Evolutionary conservation across 805 yeast genomes (phyloP), one percentile per base, ranked within the genome.

Genomic region (Wickerhamomyces strasburgensis): DNA sequence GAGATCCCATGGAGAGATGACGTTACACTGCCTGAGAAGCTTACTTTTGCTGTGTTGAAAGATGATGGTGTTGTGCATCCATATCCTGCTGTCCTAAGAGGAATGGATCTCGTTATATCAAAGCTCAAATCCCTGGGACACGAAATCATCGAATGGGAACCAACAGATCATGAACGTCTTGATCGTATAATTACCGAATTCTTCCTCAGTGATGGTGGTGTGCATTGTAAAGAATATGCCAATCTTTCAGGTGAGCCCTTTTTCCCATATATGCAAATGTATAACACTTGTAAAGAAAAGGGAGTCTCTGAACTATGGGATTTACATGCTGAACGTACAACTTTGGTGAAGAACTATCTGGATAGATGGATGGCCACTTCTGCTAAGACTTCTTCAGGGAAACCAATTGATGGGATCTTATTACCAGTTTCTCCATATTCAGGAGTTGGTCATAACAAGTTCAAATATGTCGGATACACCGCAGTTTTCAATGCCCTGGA

Each of bases 401-500:
- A 50, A 28, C 66, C 68, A 19, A 65, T 75, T 23, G 80, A 75
- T 51, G 73, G 64, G 5, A 61, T 75, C 14, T 54, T 73, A 26
- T 55, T 65, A 48, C 77, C 78, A 16, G 48, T 37, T 10, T 31
- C 46, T 13, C 52, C 52, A 56, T 61, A 27, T 40, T 59, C 65
- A 23, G 67, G 65, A 39, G 71, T 71, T 6, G 51, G 35, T 14
- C 35, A 40, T 24, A 46, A 45, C 27, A 49, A 48, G 36, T 48
- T 49, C 39, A 46, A 38, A 31, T 48, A 48, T 27, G 52, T 49
- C 3, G 51, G 51, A 2, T 81, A 81, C 56, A 78, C 86, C 3
- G 65, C 73, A 18, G 59, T 67, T 51, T 65, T 72, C 53, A 78
- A 78, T 53, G 63, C 72, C 8, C 52, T 77, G 15, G 84, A 78